phyloP scores from a whole-genome alignment of 2,329 filamentous ascomycete species.

The Ophiostoma populinum region DNA sequence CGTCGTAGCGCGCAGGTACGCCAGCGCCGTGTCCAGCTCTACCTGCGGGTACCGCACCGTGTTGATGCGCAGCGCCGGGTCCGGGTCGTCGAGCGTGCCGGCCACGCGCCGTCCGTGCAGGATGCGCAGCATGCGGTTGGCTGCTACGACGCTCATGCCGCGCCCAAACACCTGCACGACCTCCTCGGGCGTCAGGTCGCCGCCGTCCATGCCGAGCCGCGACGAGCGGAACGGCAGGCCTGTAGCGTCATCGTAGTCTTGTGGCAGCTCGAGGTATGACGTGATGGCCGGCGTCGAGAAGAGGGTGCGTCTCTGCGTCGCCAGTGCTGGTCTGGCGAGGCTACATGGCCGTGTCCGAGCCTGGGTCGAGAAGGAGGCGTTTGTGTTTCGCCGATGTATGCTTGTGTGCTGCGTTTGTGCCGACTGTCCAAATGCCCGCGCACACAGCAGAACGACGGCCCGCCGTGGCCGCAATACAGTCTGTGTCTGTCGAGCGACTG shows the following conservation, averaged over 20 bases:
- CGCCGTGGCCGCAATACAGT: too few relatives aligned
- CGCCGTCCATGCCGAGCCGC: neutral
- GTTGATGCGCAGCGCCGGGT: slow-evolving; percentile 32
- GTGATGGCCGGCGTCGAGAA: slow-evolving; percentile 23
- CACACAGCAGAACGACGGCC: too few relatives aligned
- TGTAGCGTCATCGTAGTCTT: slow-evolving; percentile 33
- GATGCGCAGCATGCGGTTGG: slow-evolving; percentile 37
- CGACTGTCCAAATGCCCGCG: too few relatives aligned
- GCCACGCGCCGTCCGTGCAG: slow-evolving; percentile 47
- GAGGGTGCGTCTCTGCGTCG: slow-evolving; percentile 10
- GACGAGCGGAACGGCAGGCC: slow-evolving; percentile 35
- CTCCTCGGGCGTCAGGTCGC: slow-evolving; percentile 31
- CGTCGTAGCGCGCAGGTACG: slow-evolving; percentile 35
- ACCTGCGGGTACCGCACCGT: slow-evolving; percentile 25
- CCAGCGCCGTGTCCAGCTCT: slow-evolving; percentile 29
- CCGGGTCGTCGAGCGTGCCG: slow-evolving; percentile 45
- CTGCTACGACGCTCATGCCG: slow-evolving; percentile 24
- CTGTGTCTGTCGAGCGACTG: neutral
- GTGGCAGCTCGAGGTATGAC: slow-evolving; percentile 41
- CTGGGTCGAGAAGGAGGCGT: too few relatives aligned
- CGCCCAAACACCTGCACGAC: slow-evolving; percentile 32
- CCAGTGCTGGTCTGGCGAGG: too few relatives aligned
- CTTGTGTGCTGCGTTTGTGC: too few relatives aligned
- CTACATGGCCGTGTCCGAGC: too few relatives aligned
- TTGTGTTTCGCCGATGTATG: too few relatives aligned